phyloP scores from a whole-genome alignment of 495 filamentous ascomycete species.

The Xylaria acuta region DNA sequence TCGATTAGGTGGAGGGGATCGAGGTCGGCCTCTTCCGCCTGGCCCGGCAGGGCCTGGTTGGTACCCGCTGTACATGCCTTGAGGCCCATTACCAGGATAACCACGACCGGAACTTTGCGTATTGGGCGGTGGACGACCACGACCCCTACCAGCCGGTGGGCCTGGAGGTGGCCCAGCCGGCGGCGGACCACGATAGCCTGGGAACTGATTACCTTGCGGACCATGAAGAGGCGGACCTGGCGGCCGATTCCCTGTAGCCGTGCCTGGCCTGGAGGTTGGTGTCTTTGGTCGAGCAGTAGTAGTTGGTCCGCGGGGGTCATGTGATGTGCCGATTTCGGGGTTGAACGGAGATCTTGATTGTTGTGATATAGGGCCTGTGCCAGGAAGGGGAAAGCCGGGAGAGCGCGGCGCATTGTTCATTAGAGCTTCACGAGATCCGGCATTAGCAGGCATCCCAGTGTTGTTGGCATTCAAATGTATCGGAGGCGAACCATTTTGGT shows the following conservation, averaged over 20 bases:
- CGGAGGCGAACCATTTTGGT: slow-evolving; percentile 43
- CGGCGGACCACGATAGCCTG: slow-evolving; percentile 38
- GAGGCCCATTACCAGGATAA: slow-evolving; percentile 34
- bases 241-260: slow-evolving; percentile 35
- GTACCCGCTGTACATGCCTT: slow-evolving; percentile 36
- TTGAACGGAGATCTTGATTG: slow-evolving; percentile 47
- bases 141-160: slow-evolving; percentile 35
- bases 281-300: slow-evolving; percentile 35
- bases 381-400: slow-evolving; percentile 43
- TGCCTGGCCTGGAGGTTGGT: slow-evolving; percentile 38
- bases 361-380: slow-evolving; percentile 38
- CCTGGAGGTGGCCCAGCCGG: slow-evolving; percentile 31
- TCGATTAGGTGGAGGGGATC: slow-evolving; percentile 32
- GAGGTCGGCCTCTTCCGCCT: slow-evolving; percentile 28
- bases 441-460: slow-evolving; percentile 57
- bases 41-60: slow-evolving; percentile 29
- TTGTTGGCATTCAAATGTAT: slow-evolving; percentile 55
- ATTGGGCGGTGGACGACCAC: slow-evolving; percentile 47
- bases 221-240: slow-evolving; percentile 35
- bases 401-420: slow-evolving; percentile 39
- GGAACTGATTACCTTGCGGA: slow-evolving; percentile 29
- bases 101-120: slow-evolving; percentile 34
- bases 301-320: slow-evolving; percentile 33
- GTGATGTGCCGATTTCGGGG: slow-evolving; percentile 30
- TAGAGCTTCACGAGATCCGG: slow-evolving; percentile 58